phyloP scores from a whole-genome alignment of 2,329 filamentous ascomycete species.

The Colletotrichum tamarilloi region DNA sequence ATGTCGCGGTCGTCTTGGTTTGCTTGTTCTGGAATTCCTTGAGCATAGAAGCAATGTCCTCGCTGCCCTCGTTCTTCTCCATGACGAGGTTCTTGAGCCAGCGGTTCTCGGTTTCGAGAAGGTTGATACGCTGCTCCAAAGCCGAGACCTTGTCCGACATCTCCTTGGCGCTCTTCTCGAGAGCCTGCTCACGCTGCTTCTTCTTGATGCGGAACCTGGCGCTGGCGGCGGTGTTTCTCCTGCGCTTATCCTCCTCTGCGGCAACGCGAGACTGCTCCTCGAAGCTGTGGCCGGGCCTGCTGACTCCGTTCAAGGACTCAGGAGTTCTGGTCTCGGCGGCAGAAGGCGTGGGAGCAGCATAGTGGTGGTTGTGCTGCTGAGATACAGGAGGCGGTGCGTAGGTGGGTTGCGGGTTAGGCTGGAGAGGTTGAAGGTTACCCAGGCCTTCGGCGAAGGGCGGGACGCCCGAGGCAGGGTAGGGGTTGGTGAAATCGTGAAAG shows the following conservation, averaged over 20 bases:
- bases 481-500: conserved; percentile 65
- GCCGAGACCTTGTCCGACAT: conserved; percentile 81
- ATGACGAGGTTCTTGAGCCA: conserved; percentile 85
- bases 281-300: conserved; percentile 62
- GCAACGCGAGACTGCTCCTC: conserved; percentile 79
- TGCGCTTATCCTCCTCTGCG: conserved; percentile 90
- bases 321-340: conserved; percentile 59
- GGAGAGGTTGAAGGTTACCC: conserved; percentile 59
- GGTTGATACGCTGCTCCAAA: conserved; percentile 78
- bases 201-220: conserved; percentile 94
- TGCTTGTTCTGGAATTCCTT: conserved; percentile 60
- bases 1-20: conserved; percentile 28
- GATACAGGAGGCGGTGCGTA: conserved; percentile 52
- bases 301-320: conserved; percentile 50
- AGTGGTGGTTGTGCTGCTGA: conserved; percentile 47
- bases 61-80: conserved; percentile 79
- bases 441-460: conserved; percentile 53
- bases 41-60: conserved; percentile 62
- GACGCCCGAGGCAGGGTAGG: conserved; percentile 49
- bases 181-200: conserved; percentile 91
- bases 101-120: conserved; percentile 86
- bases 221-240: conserved; percentile 88
- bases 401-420: conserved; percentile 60
- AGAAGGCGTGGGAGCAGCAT: conserved; percentile 39
- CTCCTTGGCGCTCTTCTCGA: conserved; percentile 85